Percentiles rank a stretch among this genome's conserved stretches.
Conservation (phyloP, 1,139 yeast genomes). For the Pichiaceae sp. region DNA sequence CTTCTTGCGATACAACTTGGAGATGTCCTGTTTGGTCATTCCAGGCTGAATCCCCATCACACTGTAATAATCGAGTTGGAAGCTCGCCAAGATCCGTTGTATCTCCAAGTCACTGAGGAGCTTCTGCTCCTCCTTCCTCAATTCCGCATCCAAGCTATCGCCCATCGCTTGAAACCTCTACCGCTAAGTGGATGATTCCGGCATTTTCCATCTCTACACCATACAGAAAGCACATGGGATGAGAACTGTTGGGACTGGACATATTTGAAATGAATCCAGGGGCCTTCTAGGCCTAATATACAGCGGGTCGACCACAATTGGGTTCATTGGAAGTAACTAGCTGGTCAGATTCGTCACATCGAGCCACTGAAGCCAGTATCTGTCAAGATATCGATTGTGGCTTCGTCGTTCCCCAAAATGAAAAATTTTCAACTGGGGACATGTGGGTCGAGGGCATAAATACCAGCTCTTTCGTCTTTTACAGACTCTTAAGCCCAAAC, state of each 20-base stretch:
- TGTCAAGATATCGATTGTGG: too few relatives aligned
- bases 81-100: slow-evolving; percentile 39
- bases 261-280: too few relatives aligned
- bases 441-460: background rate
- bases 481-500: background rate
- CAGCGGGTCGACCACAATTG: too few relatives aligned
- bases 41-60: slow-evolving; percentile 49
- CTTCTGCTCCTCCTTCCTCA: slow-evolving; percentile 30
- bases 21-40: slow-evolving; percentile 29
- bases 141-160: slow-evolving; percentile 29
- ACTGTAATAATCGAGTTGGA: slow-evolving; percentile 46
- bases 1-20: slow-evolving; percentile 45
- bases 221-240: too few relatives aligned
- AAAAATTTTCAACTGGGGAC: background rate
- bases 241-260: too few relatives aligned
- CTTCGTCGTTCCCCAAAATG: background rate
- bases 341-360: too few relatives aligned
- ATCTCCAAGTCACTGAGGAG: slow-evolving; percentile 40
- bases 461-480: too few relatives aligned
- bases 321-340: too few relatives aligned
- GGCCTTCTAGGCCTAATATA: too few relatives aligned
- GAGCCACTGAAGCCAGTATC: too few relatives aligned
- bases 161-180: slow-evolving; percentile 11
- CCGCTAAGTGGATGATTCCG: too few relatives aligned
- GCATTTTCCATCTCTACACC: too few relatives aligned